Percentiles rank a stretch among this genome's conserved stretches.
phyloP scores from a whole-genome alignment of 148 eudicot genomes.

The Polygonum aviculare region DNA sequence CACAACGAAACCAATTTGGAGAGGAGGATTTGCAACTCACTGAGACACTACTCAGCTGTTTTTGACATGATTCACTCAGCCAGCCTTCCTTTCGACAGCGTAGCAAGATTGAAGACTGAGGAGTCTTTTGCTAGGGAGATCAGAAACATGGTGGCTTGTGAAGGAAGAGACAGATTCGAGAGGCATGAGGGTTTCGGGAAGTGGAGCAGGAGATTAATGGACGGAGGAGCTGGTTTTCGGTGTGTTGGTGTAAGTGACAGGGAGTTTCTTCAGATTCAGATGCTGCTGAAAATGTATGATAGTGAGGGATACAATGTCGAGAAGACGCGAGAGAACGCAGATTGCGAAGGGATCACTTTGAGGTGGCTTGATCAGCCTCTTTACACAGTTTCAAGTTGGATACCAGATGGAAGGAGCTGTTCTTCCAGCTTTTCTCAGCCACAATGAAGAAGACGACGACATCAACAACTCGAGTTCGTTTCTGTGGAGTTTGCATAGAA shows the following conservation, averaged over 20 bases:
- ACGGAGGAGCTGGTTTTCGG: constrained; percentile 48
- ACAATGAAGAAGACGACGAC: constrained; percentile 24
- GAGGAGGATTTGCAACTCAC: constrained; percentile 45
- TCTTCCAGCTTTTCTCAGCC: constrained; percentile 56
- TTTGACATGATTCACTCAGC: constrained; percentile 51
- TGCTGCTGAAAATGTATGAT: constrained; percentile 76
- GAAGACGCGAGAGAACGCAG: constrained; percentile 25
- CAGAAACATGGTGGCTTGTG: constrained; percentile 76
- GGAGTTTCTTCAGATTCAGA: constrained; percentile 55
- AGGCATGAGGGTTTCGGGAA: constrained; percentile 61
- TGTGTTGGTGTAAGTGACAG: constrained; percentile 37
- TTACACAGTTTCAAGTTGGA: constrained; percentile 79
- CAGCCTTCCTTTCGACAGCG: constrained; percentile 46
- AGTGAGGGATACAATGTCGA: constrained; percentile 37
- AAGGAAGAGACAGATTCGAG: constrained; percentile 69
- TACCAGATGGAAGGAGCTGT: constrained; percentile 32
- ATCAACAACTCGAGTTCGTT: constrained; percentile 28
- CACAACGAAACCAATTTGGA: constrained; percentile 54
- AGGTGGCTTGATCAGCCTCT: constrained; percentile 84
- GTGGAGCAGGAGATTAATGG: constrained; percentile 62
- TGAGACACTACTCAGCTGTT: constrained; percentile 69
- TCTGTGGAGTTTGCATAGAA: constrained; percentile 29
- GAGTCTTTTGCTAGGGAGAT: constrained; percentile 76
- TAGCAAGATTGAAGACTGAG: constrained; percentile 58
- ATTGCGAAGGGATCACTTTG: constrained; percentile 31